These are phyloP conservation scores for Lodderomyces oxycetoniae DNA, from an alignment of 1,139 yeast genomes.

Conservation along the genomic window DNA sequence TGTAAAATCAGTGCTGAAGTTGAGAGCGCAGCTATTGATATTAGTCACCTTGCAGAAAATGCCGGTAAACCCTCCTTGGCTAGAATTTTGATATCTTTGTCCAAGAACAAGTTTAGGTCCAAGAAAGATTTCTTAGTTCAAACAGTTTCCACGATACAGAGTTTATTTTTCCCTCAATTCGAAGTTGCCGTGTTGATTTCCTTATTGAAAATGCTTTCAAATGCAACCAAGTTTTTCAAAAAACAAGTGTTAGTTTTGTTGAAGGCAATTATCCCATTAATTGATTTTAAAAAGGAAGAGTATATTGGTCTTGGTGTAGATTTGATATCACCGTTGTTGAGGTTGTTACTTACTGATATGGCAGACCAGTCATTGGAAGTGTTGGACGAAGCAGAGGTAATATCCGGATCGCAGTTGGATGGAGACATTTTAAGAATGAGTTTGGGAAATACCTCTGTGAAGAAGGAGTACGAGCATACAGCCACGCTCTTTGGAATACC, in stretches of 20 bases:
- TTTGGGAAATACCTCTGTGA: conserved; percentile 72
- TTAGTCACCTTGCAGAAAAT: conserved; percentile 58
- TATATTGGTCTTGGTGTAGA: conserved; percentile 94
- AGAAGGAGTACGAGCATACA: conserved; percentile 78
- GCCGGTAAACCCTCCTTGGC: conserved; percentile 59
- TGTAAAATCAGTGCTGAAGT: conserved; percentile 50
- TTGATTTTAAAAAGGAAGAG: conserved; percentile 74
- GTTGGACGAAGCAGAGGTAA: conserved; percentile 74
- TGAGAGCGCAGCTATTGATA: conserved; percentile 51
- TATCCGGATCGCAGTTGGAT: conserved; percentile 89
- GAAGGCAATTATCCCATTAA: conserved; percentile 67
- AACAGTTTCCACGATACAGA: conserved; percentile 62
- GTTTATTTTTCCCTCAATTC: conserved; percentile 67
- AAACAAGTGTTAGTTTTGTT: conserved; percentile 73
- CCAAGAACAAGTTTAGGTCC: conserved; percentile 76
- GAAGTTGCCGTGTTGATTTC: conserved; percentile 74
- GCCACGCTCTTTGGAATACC: conserved; percentile 94
- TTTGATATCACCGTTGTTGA: conserved; percentile 78
- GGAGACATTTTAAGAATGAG: conserved; percentile 89
- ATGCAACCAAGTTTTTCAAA: conserved; percentile 74
- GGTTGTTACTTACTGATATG: conserved; percentile 77
- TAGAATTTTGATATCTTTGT: conserved; percentile 69
- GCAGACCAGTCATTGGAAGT: conserved; percentile 89
- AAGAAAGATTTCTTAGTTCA: conserved; percentile 86
- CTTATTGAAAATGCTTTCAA: conserved; percentile 72